Conservation (phyloP, 352 stramenopile species). For the Globisporangium alternatum region DNA sequence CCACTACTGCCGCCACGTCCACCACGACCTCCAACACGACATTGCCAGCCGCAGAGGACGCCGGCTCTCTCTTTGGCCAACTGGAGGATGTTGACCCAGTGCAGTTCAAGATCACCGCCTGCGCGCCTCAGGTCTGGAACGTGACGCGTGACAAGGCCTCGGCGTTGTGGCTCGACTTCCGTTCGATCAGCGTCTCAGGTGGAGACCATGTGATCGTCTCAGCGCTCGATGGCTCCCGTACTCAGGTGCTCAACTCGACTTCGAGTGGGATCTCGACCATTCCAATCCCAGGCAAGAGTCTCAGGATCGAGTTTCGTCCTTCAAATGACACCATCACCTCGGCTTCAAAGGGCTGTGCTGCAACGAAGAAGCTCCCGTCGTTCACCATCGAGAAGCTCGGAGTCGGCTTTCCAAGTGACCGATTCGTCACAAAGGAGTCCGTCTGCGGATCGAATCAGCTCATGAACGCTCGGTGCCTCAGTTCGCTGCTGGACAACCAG, state of each 20-base stretch:
- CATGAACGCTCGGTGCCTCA: not conserved
- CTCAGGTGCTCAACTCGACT: conserved; percentile 11
- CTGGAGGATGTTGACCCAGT: conserved; percentile 13
- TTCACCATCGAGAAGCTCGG: conserved; percentile 4
- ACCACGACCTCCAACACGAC: not conserved
- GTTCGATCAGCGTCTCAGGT: conserved; percentile 10
- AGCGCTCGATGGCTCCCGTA: conserved; percentile 17
- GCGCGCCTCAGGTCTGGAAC: conserved; percentile 25
- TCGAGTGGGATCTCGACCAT: conserved; percentile 18
- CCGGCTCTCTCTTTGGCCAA: not conserved
- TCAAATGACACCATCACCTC: conserved; percentile 3
- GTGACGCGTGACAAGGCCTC: conserved; percentile 23
- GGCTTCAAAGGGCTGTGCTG: not conserved
- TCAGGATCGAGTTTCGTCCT: conserved; percentile 26
- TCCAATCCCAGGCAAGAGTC: conserved; percentile 13
- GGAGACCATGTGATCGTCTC: conserved; percentile 25
- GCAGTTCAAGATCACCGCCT: conserved; percentile 23
- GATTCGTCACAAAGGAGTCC: not conserved
- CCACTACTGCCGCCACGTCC: not conserved
- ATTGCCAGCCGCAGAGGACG: no score
- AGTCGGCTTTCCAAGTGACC: not conserved
- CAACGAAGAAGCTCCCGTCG: conserved; percentile 2
- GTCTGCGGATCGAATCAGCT: not conserved
- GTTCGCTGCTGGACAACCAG: no score
- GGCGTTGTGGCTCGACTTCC: conserved; percentile 24